Base-by-base conservation (phyloP, 169 alveolate species). In the Eimeria maxima region DNA sequence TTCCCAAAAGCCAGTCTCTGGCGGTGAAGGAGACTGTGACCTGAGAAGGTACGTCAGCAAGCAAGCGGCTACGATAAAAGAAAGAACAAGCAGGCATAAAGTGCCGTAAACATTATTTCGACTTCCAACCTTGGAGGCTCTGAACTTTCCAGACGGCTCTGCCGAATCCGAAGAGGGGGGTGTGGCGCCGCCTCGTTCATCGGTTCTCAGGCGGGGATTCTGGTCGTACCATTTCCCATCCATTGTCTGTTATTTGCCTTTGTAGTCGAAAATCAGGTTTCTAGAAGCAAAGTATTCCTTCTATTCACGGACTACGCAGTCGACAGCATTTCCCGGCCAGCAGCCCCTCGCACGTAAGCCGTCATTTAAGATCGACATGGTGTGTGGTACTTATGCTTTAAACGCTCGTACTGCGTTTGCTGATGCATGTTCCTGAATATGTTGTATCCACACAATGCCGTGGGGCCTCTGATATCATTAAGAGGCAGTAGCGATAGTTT, bases 161-260 rank as follows among this genome's bases (percentile, higher is more conserved):
- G 69, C 22, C 27, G 89, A 45, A 24, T 78, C 69, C 89, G 55
- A 18, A 22, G 38, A 20, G 67, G 60, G 69, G 89, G 89, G 89
- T 18, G 65, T 45, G 44, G 55, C 89, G 42, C 67, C 44, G 67
- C 55, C 69, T 33, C 89, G 69, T 50, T 22, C 89, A 50, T 47
- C 63, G 38, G 89, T 44, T 20, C 69, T 50, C 8, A 20, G 60
- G 63, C 89, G 89, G 38, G 89, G 44, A 45, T 78, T 78, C 89
- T 78, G 67, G 63, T 78, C 42, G 4, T 50, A 24, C 65, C 60
- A 16, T 13, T 78, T 78, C 11, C 44, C 65, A 42, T 47, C 69
- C 89, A 78, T 78, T 78, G 38, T 45, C 20, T 45, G 47, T 10
- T 14, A 45, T 2, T 45, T 76, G 47, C 47, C 8, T 42, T 22